Conservation (phyloP, 345 rosid genomes). For the Gossypium australe region DNA sequence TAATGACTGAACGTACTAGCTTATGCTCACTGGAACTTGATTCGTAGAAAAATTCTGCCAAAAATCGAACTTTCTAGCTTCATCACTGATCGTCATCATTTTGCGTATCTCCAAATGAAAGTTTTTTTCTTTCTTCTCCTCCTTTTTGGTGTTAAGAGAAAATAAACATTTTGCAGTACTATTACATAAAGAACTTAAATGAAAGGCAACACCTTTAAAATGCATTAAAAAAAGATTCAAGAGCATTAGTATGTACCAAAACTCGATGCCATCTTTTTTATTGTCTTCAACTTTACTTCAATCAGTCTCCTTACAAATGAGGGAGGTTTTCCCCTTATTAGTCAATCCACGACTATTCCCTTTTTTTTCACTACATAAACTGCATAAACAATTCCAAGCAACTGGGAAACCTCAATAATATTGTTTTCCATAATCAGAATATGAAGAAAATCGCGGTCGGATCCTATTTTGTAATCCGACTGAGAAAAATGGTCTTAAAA, state of each 20-base stretch:
- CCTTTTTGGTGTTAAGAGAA: neutral
- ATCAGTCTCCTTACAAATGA: slow-evolving; percentile 9
- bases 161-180: neutral
- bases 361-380: neutral
- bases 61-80: no score
- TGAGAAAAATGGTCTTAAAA: slow-evolving; percentile 7
- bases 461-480: neutral
- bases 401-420: slow-evolving; percentile 21
- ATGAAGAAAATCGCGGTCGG: neutral
- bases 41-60: no score
- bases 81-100: no score
- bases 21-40: no score
- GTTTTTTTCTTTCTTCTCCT: neutral
- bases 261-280: neutral
- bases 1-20: no score
- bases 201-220: neutral
- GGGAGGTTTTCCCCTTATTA: slow-evolving; percentile 20
- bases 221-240: neutral
- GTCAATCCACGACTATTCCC: neutral
- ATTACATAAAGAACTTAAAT: neutral
- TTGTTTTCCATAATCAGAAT: neutral
- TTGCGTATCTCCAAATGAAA: no score
- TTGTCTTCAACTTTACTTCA: neutral
- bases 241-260: neutral
- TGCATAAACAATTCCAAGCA: neutral